Evolutionary conservation across 345 rosid species (phyloP), one percentile per base, ranked within the genome.

Genomic region (Raphanus sativus): DNA sequence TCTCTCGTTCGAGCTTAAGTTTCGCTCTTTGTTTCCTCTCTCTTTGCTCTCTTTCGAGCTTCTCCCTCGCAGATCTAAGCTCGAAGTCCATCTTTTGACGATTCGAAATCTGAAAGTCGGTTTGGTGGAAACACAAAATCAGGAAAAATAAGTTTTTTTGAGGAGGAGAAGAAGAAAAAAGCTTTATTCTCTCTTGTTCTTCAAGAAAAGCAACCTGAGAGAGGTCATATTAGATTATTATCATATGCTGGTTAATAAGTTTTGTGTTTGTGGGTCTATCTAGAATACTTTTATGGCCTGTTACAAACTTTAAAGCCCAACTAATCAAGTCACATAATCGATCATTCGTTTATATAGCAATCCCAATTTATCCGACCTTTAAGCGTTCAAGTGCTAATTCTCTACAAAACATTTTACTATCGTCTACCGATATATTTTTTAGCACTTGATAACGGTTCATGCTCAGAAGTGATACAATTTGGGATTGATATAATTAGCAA

Each of bases 21-120:
- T 84, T 88, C n/a, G 95, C 97, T 55, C 70, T 89, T 56, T 87
- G 86, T 54, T 96, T 96, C 78, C 98, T 86, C 78, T 91, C 97
- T 72, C 78, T 86, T 73, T 96, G 98, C 65, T 96, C 99, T 77
- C 76, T 91, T 72, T 93, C 92, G 8, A 96, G 93, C 92, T 89
- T 90, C 87, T 93, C 98, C 42, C 89, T 87, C 72, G 95, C 97
- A 45, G 94, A 89, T 79, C 98, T 83, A 77, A 96, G 85, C 86
- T 93, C 96, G 68, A 87, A 93, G 87, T 96, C 99, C 99, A 90
- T 90, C 73, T 58, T 28, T 29, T 29, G n/a, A 34, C 13, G 13
- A 65, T 65, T 65, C 42, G 77, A 45, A 67, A 71, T 70, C 62
- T 70, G 17, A 28, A 29, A 48, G 70, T 33, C 8, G 74, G 74